Base-by-base conservation (phyloP, 495 filamentous ascomycete genomes). In the Penicillium odoratum region DNA sequence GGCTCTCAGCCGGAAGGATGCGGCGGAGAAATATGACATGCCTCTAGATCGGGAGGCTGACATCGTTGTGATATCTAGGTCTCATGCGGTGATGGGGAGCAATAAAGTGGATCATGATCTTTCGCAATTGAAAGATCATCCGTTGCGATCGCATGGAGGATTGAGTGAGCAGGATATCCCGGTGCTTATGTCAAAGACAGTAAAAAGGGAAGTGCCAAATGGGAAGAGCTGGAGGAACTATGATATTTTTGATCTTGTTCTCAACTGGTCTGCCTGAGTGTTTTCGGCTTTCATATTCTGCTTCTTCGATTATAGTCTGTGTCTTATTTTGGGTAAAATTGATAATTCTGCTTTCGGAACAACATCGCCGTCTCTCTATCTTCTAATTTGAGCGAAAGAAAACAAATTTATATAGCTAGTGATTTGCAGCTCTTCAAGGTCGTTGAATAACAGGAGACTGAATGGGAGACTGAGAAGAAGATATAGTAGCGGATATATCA, bases 1-100 rank as follows among this genome's bases (percentile, higher is more conserved):
- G 28, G 69, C 61, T 18, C 29, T 72, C 9, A 64, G 43, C 13
- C 58, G 67, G 9, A 31, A 61, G 26, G 69, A 70, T 30, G 71
- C 71, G 2, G 69, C 67, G 3, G 50, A 50, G 10, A 55, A 55
- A 48, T 70, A 69, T 21, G 66, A 72, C 30, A 71, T 75, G 67
- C 68, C 68, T 3, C 16, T 60, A 3, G 72, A 75, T 42, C 62
- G 68, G 9, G 73, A 75, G 58, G 73, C 63, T 3, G 70, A 73
- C 51, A 59, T 72, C 47, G 67, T 72, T 7, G 69, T 73, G 2
- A 66, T 75, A 30, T 58, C 69, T 2, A 61, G 58, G n/a, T 26
- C 51, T 1, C 53, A 69, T 48, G 62, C 69, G 13, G 69, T 74
- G 21, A 64, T 74, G 40, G 71, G 72, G 13, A 61, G 58, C 30